phyloP scores from a whole-genome alignment of 768 basidiomycete species.

The Vararia minispora region DNA sequence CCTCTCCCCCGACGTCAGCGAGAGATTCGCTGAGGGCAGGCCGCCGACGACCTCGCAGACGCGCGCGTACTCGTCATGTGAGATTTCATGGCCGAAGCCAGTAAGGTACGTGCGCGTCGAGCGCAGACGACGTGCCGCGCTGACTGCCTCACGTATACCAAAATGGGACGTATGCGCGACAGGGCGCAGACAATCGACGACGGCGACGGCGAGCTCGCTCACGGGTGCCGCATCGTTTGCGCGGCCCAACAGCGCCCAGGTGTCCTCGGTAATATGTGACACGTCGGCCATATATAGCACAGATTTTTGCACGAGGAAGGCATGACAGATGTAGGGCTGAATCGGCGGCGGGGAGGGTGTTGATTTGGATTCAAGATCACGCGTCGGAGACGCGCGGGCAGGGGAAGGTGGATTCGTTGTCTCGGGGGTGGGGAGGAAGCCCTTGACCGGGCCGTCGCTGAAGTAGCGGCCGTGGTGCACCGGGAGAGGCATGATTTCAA shows the following conservation, averaged over 20 bases:
- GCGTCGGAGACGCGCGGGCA: slow-evolving; percentile 16
- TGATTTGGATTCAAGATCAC: slow-evolving; percentile 3
- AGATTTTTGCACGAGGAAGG: slow-evolving; percentile 55
- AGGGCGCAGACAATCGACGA: slow-evolving; percentile 70
- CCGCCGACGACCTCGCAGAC: slow-evolving; percentile 43
- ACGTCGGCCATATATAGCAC: slow-evolving; percentile 79
- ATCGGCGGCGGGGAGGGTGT: slow-evolving; percentile 20
- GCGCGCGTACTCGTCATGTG: slow-evolving; percentile 68
- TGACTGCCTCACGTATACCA: slow-evolving; percentile 54
- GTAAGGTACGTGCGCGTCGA: slow-evolving; percentile 58
- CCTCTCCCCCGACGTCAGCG: slow-evolving; percentile 25
- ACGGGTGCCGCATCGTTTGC: slow-evolving; percentile 17
- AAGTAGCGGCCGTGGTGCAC: slow-evolving; percentile 71
- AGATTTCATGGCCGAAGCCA: slow-evolving; percentile 68
- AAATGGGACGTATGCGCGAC: slow-evolving; percentile 67
- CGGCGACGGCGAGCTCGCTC: slow-evolving; percentile 38
- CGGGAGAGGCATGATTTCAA: slow-evolving; percentile 51
- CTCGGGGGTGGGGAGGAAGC: slow-evolving; percentile 29
- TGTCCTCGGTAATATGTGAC: slow-evolving; percentile 64
- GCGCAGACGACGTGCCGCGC: slow-evolving; percentile 41
- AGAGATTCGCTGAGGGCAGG: slow-evolving; percentile 13
- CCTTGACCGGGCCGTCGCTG: slow-evolving; percentile 30
- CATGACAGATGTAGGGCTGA: slow-evolving; percentile 55
- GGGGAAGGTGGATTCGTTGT: slow-evolving; percentile 23
- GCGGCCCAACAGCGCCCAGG: slow-evolving; percentile 41